These are phyloP conservation scores for Carex myosuroides DNA, from an alignment of 176 grass and related monocot genomes.

Conservation along the genomic window DNA sequence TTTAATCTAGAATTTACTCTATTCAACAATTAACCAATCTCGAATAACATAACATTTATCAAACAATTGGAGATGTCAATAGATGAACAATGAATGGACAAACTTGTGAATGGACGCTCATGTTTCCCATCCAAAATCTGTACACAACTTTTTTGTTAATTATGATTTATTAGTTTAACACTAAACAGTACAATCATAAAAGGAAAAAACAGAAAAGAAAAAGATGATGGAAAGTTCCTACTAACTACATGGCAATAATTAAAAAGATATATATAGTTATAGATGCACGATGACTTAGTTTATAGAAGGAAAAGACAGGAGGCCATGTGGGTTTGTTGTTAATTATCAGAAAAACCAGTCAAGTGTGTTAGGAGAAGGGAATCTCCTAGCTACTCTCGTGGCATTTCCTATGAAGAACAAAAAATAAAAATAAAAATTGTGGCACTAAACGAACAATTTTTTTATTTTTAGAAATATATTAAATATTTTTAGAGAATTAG, in stretches of 20 bases:
- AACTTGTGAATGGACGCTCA: neutral
- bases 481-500: no score
- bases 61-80: no score
- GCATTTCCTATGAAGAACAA: neutral
- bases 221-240: conserved; percentile 13
- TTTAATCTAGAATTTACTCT: no score
- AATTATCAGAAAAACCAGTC: neutral
- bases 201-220: neutral
- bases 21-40: no score
- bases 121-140: neutral
- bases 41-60: no score
- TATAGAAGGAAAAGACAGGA: conserved; percentile 26
- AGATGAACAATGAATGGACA: neutral
- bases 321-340: conserved; percentile 54
- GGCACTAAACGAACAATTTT: neutral
- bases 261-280: conserved; percentile 24
- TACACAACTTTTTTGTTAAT: neutral
- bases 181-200: conserved; percentile 1
- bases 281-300: neutral
- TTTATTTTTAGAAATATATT: no score
- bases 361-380: conserved; percentile 43
- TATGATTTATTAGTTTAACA: neutral
- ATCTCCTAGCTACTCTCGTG: neutral
- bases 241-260: conserved; percentile 15
- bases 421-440: neutral